These are phyloP conservation scores for Rubus idaeus DNA, from an alignment of 306 rosid genomes.

Conservation along the genomic window DNA sequence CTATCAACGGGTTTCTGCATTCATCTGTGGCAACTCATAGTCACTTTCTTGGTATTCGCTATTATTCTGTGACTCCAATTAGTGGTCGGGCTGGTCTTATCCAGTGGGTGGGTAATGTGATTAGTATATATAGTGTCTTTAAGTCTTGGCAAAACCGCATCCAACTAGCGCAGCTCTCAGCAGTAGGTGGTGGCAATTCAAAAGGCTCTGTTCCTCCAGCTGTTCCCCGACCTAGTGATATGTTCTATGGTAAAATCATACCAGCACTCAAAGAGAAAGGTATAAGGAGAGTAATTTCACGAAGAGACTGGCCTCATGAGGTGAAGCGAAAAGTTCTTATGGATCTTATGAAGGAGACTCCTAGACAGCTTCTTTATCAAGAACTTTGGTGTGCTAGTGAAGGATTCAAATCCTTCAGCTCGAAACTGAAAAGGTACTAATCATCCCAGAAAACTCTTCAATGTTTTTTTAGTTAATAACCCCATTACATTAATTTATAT, in stretches of 20 bases:
- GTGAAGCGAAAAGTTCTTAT: constrained; percentile 89
- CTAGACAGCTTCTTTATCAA: constrained; percentile 85
- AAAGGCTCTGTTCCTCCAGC: constrained; percentile 78
- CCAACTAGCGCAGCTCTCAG: constrained; percentile 71
- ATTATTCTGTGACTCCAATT: constrained; percentile 97
- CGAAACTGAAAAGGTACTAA: constrained; percentile 75
- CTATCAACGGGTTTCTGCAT: constrained; percentile 78
- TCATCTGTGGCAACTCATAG: constrained; percentile 74
- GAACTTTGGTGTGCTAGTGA: constrained; percentile 98
- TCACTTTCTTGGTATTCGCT: constrained; percentile 73
- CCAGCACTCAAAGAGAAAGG: constrained; percentile 99
- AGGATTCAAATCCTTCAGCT: constrained; percentile 92
- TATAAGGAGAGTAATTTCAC: constrained; percentile 93
- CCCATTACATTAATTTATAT: not conserved
- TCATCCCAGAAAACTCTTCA: not conserved
- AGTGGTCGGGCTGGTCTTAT: constrained; percentile 95
- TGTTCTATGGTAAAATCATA: constrained; percentile 97
- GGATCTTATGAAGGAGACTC: constrained; percentile 95
- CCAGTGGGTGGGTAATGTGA: constrained; percentile 92
- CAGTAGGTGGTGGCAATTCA: constrained; percentile 54
- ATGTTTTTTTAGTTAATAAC: not conserved
- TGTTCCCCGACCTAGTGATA: constrained; percentile 97
- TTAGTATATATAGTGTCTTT: constrained; percentile 87
- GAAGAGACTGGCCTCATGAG: constrained; percentile 99
- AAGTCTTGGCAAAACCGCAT: constrained; percentile 92